A percentile compares a stretch with the other conserved stretches of the same genome.
These are phyloP conservation scores for Medicago truncatula DNA, from an alignment of 306 rosid species.

Conservation along the genomic window DNA sequence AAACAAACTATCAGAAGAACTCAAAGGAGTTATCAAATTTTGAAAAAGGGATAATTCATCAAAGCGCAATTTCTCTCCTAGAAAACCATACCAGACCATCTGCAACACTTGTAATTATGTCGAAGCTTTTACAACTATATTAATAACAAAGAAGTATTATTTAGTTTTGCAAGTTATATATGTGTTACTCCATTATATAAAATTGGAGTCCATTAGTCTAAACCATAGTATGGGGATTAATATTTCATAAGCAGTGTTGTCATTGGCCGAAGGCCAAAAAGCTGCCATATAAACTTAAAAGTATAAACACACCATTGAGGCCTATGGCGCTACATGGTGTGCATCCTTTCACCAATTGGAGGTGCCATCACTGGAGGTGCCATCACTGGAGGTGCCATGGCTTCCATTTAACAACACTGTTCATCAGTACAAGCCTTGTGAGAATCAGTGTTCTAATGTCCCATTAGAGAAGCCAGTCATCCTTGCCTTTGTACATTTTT, in stretches of 20 bases:
- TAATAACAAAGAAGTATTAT: background rate
- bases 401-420: too few relatives aligned
- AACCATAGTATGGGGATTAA: background rate
- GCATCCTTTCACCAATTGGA: too few relatives aligned
- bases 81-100: background rate
- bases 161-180: slow-evolving; percentile 6
- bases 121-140: background rate
- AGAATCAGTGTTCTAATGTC: slow-evolving; percentile 15
- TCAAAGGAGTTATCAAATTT: background rate
- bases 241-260: background rate
- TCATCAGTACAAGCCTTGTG: background rate
- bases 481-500: slow-evolving; percentile 41
- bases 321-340: background rate
- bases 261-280: background rate
- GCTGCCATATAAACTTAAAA: background rate
- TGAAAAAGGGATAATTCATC: background rate
- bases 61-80: slow-evolving; percentile 9
- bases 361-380: too few relatives aligned
- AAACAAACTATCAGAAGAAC: slow-evolving; percentile 13
- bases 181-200: background rate
- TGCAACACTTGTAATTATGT: background rate
- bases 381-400: too few relatives aligned
- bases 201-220: background rate
- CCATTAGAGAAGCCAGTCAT: background rate
- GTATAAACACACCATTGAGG: background rate